phyloP scores from a whole-genome alignment of 2,329 filamentous ascomycete species.

The Ceratocystis ficicola region DNA sequence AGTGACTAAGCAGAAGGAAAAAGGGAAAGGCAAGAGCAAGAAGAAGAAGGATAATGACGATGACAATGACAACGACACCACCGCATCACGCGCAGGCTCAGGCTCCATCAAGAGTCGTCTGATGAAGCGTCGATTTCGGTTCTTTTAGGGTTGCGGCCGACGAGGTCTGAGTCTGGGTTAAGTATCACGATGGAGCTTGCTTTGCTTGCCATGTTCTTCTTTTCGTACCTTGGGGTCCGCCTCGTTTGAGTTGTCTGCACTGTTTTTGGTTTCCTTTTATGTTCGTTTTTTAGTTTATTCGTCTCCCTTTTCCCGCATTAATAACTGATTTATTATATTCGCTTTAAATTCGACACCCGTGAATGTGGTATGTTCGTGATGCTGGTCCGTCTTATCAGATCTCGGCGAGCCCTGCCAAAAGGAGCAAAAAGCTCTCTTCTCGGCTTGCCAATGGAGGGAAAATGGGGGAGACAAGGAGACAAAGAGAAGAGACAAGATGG shows the following conservation, averaged over 20 bases:
- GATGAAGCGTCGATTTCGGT: conserved; percentile 14
- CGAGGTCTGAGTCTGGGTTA: neutral
- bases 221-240: neutral
- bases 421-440: neutral
- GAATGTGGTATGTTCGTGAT: neutral
- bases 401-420: neutral
- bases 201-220: neutral
- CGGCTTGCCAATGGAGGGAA: neutral
- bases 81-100: neutral
- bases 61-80: conserved; percentile 1
- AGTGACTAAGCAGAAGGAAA: conserved; percentile 10
- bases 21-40: conserved; percentile 15
- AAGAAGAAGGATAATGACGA: neutral
- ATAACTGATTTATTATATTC: neutral
- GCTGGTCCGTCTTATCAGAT: neutral
- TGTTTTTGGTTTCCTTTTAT: neutral
- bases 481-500: too few species aligned
- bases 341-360: neutral
- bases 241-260: conserved; percentile 2
- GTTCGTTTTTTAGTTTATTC: neutral
- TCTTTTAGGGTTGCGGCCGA: conserved; percentile 11
- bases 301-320: conserved; percentile 8
- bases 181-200: neutral
- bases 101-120: conserved; percentile 8
- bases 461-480: neutral